Evolutionary conservation across 192 early-diverging fungal genomes (phyloP), one percentile per base, ranked within the genome.

Genomic region (Bifiguratus adelaidae): DNA sequence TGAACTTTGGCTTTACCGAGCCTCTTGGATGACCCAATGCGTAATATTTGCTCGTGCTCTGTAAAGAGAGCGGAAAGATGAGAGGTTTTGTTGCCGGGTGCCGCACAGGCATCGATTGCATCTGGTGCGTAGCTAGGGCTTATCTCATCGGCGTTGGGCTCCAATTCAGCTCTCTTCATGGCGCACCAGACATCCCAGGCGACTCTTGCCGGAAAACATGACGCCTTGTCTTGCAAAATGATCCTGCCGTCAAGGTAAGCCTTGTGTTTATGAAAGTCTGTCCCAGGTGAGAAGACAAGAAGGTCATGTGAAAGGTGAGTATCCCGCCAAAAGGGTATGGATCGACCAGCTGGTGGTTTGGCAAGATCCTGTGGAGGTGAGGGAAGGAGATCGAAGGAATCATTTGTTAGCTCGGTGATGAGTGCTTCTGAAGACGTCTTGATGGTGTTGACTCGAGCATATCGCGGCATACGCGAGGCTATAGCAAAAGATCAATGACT

Each of bases 41-140:
- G n/a, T n/a, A n/a, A n/a, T n/a, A n/a, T n/a, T n/a, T n/a, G n/a
- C n/a, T n/a, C n/a, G n/a, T n/a, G n/a, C n/a, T n/a, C n/a, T n/a
- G n/a, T n/a, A n/a, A n/a, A n/a, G 21, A 92, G 66, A 45, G 88
- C 85, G 3, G 83, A 82, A 42, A 99, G 65, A 55, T 97, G 94
- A 38, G 88, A 87, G 3, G 95, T 99, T 58, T 99, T 99, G 69
- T 99, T 99, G 4, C 94, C 94, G 3, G 94, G 94, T 0, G 93
- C 93, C 12, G 95, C 95, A 58, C 93, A 99, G 6, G 83, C 91
- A 57, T 99, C 95, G 34, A 99, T 87, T 2, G 82, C 88, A 50
- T 80, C 66, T 0, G n/a, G n/a, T n/a, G n/a, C n/a, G n/a, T n/a
- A n/a, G n/a, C n/a, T n/a, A n/a, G n/a, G n/a, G n/a, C n/a, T n/a